A percentile compares a stretch with the other conserved stretches of the same genome.
Conservation (phyloP, 768 basidiomycete species). For the Kwoniella dejecticola region DNA sequence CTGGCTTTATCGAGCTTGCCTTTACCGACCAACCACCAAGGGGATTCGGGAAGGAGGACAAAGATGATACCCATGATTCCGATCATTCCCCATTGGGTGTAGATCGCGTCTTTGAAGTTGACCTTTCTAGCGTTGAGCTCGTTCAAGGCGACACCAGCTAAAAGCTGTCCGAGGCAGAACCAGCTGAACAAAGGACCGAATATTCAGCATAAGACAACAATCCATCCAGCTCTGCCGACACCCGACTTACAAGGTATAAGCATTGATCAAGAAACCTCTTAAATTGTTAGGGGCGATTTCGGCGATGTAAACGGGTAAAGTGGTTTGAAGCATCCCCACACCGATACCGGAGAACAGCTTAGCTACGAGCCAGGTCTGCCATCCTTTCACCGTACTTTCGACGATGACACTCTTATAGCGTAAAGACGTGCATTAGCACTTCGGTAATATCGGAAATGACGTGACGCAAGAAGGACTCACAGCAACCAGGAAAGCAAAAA, state of each 20-base stretch:
- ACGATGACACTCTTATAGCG: constrained; percentile 16
- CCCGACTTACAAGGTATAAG: constrained; percentile 30
- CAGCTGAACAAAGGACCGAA: constrained; percentile 17
- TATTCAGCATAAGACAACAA: neutral
- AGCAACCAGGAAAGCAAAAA: constrained; percentile 22
- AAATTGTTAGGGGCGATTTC: constrained; percentile 29
- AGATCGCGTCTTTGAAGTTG: constrained; percentile 32
- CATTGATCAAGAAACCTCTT: constrained; percentile 35
- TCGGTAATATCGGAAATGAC: neutral
- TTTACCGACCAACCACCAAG: constrained; percentile 32
- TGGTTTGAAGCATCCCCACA: constrained; percentile 36
- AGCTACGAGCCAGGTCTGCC: constrained; percentile 31
- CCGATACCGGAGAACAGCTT: constrained; percentile 36
- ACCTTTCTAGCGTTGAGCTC: constrained; percentile 8
- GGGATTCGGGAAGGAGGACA: constrained; percentile 25
- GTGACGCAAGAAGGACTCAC: constrained; percentile 14
- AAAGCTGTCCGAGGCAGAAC: constrained; percentile 36
- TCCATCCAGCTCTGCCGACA: neutral
- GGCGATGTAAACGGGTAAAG: constrained; percentile 32
- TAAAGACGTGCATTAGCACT: neutral
- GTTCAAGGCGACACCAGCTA: constrained; percentile 33
- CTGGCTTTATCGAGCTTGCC: constrained; percentile 25
- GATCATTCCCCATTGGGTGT: constrained; percentile 32
- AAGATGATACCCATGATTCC: constrained; percentile 26
- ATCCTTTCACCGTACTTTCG: constrained; percentile 26